Evolutionary conservation across 371 early-diverging fungal species (phyloP), one percentile per base, ranked within the genome.

Genomic region (Coemansia sp.): DNA sequence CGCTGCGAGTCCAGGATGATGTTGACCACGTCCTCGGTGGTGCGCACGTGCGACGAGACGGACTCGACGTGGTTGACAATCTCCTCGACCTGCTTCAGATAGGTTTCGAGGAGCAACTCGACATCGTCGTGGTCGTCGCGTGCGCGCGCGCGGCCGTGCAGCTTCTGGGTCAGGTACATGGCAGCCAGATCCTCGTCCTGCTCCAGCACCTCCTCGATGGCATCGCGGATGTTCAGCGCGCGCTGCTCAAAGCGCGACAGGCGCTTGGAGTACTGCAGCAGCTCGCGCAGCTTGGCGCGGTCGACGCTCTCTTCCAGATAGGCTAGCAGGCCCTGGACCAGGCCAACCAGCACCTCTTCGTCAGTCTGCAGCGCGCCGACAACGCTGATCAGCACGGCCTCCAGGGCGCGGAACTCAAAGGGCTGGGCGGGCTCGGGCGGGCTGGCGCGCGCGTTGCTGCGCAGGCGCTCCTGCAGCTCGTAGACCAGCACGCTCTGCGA

Each of bases 121-220:
- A 88, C 86, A 61, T 95, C 95, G 56, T 90, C 90, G 61, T 94
- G 94, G 52, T 89, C 87, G 14, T 84, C 77, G 12, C 78, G 65
- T 14, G 72, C 77, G 39, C 88, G 81, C 2, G 83, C 80, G 5
- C 63, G 59, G 8, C 87, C 88, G 7, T 69, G 60, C 48, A 84
- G 84, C 77, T 92, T 93, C 36, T 85, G 89, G 6, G 93, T 87
- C 61, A 95, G 72, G 69, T 91, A 95, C 93, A 95, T 89, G 47
- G 82, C 90, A 0, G 92, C 92, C 63, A 95, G 71, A 68, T 95
- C 95, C 39, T 93, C 93, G 74, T 94, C 94, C 81, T 88, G 86
- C 61, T 92, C 92, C 63, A 94, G 67, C 9, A 92, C 81, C 59
- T 91, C 92, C 20, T 82, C 85, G 55, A 93, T 83, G 36, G 88